phyloP scores from a whole-genome alignment of 768 basidiomycete species.

The Pisolithus microcarpus region DNA sequence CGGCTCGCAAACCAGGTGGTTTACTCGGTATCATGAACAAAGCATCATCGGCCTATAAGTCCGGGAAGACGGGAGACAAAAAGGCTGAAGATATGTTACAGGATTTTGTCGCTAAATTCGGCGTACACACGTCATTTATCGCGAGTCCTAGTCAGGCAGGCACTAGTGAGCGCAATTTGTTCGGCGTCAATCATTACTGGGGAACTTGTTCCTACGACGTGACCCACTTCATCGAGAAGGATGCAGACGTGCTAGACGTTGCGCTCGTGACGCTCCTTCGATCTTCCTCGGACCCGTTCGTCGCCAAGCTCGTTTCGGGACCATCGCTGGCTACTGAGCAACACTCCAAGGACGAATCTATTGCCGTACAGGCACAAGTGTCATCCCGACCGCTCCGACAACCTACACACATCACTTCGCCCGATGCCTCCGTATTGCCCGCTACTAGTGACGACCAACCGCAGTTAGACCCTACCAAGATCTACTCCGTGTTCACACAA shows the following conservation, averaged over 20 bases:
- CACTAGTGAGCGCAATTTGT: constrained; percentile 45
- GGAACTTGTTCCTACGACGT: constrained; percentile 71
- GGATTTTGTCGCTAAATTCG: constrained; percentile 61
- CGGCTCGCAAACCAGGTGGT: constrained; percentile 70
- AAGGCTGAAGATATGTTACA: constrained; percentile 68
- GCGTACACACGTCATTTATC: constrained; percentile 71
- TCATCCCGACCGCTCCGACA: constrained; percentile 72
- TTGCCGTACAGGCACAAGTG: constrained; percentile 83
- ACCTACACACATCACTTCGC: constrained; percentile 46
- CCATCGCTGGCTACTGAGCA: constrained; percentile 77
- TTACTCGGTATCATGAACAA: constrained; percentile 71
- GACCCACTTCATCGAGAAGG: constrained; percentile 60
- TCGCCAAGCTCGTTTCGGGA: constrained; percentile 77
- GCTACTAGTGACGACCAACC: constrained; percentile 42
- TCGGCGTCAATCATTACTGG: constrained; percentile 86
- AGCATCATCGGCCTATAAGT: constrained; percentile 62
- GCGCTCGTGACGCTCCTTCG: constrained; percentile 76
- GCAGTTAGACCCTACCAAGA: constrained; percentile 61
- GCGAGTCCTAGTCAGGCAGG: constrained; percentile 43
- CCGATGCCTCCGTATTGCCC: constrained; percentile 24
- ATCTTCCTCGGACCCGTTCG: constrained; percentile 61
- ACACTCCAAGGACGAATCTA: constrained; percentile 68
- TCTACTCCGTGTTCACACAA: constrained; percentile 77
- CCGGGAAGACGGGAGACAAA: constrained; percentile 69
- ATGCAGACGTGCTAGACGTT: constrained; percentile 71